Conservation (phyloP, 139 green algal species). For the Micractinium conductrix region DNA sequence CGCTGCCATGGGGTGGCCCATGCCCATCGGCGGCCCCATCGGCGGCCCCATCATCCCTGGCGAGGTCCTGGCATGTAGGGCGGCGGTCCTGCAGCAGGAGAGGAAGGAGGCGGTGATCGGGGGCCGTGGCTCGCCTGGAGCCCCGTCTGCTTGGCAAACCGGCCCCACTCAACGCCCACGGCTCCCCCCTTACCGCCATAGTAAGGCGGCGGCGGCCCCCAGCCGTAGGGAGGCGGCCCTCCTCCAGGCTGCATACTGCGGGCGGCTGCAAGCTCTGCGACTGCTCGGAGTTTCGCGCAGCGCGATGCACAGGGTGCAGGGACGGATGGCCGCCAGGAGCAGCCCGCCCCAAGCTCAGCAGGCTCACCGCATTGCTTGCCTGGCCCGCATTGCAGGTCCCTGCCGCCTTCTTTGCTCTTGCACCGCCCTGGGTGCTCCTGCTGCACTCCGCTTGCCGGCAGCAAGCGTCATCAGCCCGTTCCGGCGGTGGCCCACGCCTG, state of each 20-base stretch:
- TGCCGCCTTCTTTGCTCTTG: no score
- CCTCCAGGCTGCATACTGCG: not conserved
- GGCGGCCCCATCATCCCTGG: not conserved
- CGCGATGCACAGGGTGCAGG: no score
- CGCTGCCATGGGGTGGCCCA: not conserved
- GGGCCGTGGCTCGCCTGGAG: not conserved
- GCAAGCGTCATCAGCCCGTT: no score
- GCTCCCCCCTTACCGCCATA: not conserved
- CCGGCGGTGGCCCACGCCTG: no score
- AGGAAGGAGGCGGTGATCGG: not conserved
- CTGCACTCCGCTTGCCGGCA: no score
- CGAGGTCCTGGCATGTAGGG: not conserved
- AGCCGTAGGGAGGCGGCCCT: not conserved
- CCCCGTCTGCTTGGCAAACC: not conserved
- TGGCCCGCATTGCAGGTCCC: no score
- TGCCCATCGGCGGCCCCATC: conserved; percentile 6
- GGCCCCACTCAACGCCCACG: not conserved
- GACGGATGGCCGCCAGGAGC: no score
- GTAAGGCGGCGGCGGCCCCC: not conserved
- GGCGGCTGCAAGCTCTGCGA: no score
- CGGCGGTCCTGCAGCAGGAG: not conserved
- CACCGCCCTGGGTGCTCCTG: no score
- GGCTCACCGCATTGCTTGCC: no score
- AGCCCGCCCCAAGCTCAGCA: no score
- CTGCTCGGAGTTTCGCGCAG: no score